These are phyloP conservation scores for Xenosphaeropsis pyriputrescens DNA, from an alignment of 2,329 filamentous ascomycete genomes.

Conservation along the genomic window DNA sequence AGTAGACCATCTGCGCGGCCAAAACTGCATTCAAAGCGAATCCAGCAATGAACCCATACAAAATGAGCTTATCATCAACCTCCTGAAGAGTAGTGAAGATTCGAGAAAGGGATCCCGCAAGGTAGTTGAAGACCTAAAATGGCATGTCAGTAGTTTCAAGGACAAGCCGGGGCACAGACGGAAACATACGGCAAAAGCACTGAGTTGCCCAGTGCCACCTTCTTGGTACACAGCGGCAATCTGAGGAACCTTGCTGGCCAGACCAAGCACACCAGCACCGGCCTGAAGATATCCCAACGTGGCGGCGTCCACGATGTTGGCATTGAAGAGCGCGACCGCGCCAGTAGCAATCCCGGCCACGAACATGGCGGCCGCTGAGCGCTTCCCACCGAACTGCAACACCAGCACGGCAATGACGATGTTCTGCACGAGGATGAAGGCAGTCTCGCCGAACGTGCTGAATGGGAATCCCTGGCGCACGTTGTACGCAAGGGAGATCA, in stretches of 20 bases:
- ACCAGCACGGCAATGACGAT: conserved; percentile 42
- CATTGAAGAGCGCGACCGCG: conserved; percentile 55
- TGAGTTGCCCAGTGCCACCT: conserved; percentile 87
- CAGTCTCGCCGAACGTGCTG: conserved; percentile 75
- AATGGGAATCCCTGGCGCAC: conserved; percentile 84
- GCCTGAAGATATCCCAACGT: conserved; percentile 54
- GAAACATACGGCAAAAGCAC: conserved; percentile 75
- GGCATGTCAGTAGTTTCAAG: background rate
- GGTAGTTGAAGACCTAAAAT: conserved; percentile 88
- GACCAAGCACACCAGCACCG: conserved; percentile 65
- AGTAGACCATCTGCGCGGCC: conserved; percentile 83
- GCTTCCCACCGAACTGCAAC: conserved; percentile 63
- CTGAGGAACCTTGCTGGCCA: conserved; percentile 89
- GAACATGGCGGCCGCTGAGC: conserved; percentile 57
- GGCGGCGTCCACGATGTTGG: conserved; percentile 40
- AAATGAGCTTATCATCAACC: conserved; percentile 89
- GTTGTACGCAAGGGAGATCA: conserved; percentile 88
- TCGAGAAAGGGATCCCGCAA: conserved; percentile 78
- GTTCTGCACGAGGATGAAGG: conserved; percentile 1
- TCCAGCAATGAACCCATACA: conserved; percentile 87
- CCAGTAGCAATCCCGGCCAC: conserved; percentile 60
- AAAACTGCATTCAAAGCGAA: conserved; percentile 82
- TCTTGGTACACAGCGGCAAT: conserved; percentile 74
- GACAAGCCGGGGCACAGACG: conserved; percentile 2
- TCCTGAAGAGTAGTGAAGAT: conserved; percentile 98